Evolutionary conservation across 192 early-diverging fungal genomes (phyloP), one percentile per base, ranked within the genome.

Genomic region (Coemansia sp.): DNA sequence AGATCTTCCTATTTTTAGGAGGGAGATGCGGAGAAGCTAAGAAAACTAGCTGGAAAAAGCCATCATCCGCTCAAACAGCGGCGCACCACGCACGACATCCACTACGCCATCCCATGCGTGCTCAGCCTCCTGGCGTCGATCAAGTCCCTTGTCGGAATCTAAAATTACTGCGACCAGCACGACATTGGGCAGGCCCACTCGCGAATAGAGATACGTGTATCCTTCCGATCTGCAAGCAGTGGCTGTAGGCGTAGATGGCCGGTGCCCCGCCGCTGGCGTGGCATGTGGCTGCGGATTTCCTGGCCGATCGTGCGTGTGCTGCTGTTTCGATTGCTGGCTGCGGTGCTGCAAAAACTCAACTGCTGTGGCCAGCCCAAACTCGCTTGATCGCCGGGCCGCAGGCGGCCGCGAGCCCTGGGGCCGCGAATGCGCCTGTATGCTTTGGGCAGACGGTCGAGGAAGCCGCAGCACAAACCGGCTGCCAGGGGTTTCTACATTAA

Each of bases 161-260:
- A 68, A 47, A 30, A 78, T 20, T 3, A 70, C 65, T 2, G 68
- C 68, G 6, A 72, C 75, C 35, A 78, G 50, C 16, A 63, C 41
- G 1, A 78, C 43, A n/a, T 68, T 71, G 5, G 75, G 75, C 37
- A 71, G 39, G 12, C 57, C 58, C 18, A 71, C 65, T 23, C 75
- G 75, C 42, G 75, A 63, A 55, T 68, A 78, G 15, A 78, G 37
- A 42, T 78, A 78, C 2, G 75, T 78, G 41, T 67, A 71, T 16
- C 59, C 63, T 39, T 77, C 73, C 0, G 60, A 54, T 35, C 33
- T 35, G 33, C 33, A 35, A 14, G 58, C 57, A 39, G 52, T 50
- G 10, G 57, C 61, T 23, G 63, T 55, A 5, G 52, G 41, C 21
- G 67, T 45, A 8, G 20, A 30, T 33, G 60, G 39, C 11, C 37